Conservation (phyloP, 2,329 filamentous ascomycete species). For the Monosporascus sp. region DNA sequence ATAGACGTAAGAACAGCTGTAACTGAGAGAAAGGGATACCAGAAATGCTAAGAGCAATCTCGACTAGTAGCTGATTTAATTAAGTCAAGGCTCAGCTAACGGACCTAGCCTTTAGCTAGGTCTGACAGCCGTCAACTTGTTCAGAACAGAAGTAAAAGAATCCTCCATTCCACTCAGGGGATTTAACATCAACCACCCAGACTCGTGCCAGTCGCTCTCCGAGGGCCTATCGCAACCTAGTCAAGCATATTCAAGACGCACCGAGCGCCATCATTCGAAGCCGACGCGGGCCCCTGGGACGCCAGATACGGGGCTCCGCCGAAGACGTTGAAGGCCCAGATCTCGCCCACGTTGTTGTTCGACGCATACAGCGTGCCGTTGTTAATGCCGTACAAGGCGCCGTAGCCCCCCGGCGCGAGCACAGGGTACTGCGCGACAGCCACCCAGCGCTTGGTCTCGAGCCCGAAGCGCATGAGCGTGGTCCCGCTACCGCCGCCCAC, state of each 20-base stretch:
- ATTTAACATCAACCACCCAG: too few species aligned
- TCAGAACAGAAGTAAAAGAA: too few species aligned
- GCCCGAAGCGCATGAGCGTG: neutral
- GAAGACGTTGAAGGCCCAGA: neutral
- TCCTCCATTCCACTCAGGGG: too few species aligned
- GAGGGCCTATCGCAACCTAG: too few species aligned
- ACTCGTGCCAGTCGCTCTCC: too few species aligned
- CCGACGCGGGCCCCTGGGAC: neutral
- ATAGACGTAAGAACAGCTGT: too few species aligned
- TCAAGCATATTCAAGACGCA: neutral
- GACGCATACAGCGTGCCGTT: conserved; percentile 1
- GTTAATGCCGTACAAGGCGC: conserved; percentile 1
- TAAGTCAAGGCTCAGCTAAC: too few species aligned
- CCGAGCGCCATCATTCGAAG: neutral
- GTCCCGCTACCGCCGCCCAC: neutral
- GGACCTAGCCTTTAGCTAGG: too few species aligned
- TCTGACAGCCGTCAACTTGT: too few species aligned
- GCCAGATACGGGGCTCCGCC: neutral
- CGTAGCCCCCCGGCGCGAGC: neutral
- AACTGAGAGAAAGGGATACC: too few species aligned
- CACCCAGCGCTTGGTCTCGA: neutral
- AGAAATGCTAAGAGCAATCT: too few species aligned
- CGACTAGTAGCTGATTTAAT: too few species aligned
- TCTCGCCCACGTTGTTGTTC: neutral
- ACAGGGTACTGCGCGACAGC: neutral